Conservation (phyloP, 768 basidiomycete species). For the Suillus americanus region DNA sequence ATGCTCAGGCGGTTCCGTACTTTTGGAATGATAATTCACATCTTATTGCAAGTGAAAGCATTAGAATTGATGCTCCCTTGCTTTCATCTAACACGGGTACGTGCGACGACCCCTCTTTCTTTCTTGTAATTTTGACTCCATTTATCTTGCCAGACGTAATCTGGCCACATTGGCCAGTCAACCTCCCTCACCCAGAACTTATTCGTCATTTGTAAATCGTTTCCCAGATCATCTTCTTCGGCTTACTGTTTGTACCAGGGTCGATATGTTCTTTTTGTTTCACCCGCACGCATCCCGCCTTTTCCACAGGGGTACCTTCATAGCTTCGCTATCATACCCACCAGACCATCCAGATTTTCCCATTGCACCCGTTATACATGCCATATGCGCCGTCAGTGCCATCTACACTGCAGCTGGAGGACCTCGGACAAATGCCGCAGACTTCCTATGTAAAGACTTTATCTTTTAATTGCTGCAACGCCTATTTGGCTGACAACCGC, state of each 20-base stretch:
- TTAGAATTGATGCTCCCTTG: not conserved
- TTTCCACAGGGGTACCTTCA: slow-evolving; percentile 66
- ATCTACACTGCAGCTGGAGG: slow-evolving; percentile 64
- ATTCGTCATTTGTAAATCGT: slow-evolving; percentile 63
- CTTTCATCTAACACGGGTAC: not conserved
- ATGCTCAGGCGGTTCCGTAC: not conserved
- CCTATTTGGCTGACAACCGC: not conserved
- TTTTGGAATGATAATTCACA: not conserved
- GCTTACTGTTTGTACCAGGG: slow-evolving; percentile 35
- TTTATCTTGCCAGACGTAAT: slow-evolving; percentile 17
- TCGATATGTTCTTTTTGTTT: slow-evolving; percentile 78
- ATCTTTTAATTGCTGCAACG: not conserved
- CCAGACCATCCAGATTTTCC: slow-evolving; percentile 77
- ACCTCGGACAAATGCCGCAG: slow-evolving; percentile 9
- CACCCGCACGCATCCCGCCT: slow-evolving; percentile 74
- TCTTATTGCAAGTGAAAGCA: not conserved
- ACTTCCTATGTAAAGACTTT: slow-evolving; percentile 35
- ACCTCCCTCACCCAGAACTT: slow-evolving; percentile 61
- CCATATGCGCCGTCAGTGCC: slow-evolving; percentile 82
- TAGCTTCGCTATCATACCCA: slow-evolving; percentile 61
- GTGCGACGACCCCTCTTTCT: not conserved
- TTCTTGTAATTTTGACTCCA: not conserved
- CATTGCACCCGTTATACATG: slow-evolving; percentile 67
- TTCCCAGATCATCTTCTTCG: not conserved
- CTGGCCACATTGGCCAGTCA: slow-evolving; percentile 51